Evolutionary conservation across 2,329 filamentous ascomycete genomes (phyloP).

Genomic region (Botryotinia calthae): DNA sequence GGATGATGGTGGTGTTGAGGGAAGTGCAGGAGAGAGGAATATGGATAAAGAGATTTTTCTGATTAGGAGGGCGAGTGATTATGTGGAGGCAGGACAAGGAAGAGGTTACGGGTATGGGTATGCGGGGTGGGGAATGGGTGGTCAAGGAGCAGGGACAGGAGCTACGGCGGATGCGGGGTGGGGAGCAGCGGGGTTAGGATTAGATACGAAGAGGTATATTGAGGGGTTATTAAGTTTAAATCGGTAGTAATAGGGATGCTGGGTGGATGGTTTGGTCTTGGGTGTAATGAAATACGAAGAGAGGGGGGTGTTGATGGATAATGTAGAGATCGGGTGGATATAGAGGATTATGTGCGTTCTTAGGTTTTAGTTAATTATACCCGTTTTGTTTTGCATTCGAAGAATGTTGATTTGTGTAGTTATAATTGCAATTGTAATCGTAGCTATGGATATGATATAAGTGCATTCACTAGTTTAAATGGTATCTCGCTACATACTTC

Average conservation of each 20-base stretch:
- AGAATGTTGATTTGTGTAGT: not conserved
- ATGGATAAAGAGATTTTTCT: constrained; percentile 59
- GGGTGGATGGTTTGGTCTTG: not conserved
- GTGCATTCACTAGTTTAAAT: too few species aligned
- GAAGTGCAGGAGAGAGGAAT: constrained; percentile 10
- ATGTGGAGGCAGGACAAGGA: constrained; percentile 34
- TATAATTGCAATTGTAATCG: not conserved
- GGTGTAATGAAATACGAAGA: not conserved
- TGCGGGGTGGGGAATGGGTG: constrained; percentile 51
- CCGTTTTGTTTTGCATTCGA: not conserved
- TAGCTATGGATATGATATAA: too few species aligned
- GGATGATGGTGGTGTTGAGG: constrained; percentile 15
- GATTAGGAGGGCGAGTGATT: constrained; percentile 58
- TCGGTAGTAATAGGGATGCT: constrained; percentile 24
- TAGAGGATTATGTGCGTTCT: not conserved
- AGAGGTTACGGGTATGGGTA: constrained; percentile 28
- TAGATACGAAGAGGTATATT: constrained; percentile 73
- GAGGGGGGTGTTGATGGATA: not conserved
- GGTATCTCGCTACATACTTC: too few species aligned
- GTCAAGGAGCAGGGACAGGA: constrained; percentile 55
- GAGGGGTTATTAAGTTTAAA: constrained; percentile 65
- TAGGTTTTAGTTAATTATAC: not conserved
- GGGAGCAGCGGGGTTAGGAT: constrained; percentile 57
- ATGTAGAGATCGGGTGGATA: not conserved
- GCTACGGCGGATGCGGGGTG: not conserved